Evolutionary conservation across 148 eudicot genomes (phyloP).

Genomic region (Persicaria tinctoria): DNA sequence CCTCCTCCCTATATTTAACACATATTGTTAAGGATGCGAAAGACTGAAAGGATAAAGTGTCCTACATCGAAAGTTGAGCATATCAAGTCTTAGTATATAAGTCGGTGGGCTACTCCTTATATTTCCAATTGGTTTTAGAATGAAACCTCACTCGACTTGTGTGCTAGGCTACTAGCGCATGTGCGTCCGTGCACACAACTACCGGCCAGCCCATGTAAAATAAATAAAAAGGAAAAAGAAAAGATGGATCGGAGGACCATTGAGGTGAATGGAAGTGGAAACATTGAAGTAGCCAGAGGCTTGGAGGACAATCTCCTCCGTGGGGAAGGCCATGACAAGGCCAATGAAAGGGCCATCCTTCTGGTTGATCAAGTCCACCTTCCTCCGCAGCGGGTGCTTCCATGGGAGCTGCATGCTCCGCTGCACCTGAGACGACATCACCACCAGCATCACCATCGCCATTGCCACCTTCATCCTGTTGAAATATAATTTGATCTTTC

Average conservation of each 20-base stretch:
- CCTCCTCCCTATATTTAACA: slow-evolving; percentile 29
- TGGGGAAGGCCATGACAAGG: slow-evolving; percentile 37
- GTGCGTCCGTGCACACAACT: no score
- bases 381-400: slow-evolving; percentile 27
- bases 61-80: no score
- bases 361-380: slow-evolving; percentile 25
- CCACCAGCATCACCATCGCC: not conserved
- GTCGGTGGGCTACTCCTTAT: no score
- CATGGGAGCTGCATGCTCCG: slow-evolving; percentile 22
- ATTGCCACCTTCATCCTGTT: slow-evolving; percentile 1
- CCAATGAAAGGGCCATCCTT: slow-evolving; percentile 31
- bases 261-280: slow-evolving; percentile 19
- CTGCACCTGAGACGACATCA: slow-evolving; percentile 17
- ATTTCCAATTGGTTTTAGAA: no score
- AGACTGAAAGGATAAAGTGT: no score
- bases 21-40: not conserved
- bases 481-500: no score
- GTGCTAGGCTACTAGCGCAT: no score
- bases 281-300: slow-evolving; percentile 30
- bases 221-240: no score
- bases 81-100: no score
- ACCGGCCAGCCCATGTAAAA: not conserved
- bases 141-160: no score
- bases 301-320: slow-evolving; percentile 34
- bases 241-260: not conserved